These are phyloP conservation scores for Hymenochaete sp. DNA, from an alignment of 1,284 basidiomycete genomes.

Conservation along the genomic window DNA sequence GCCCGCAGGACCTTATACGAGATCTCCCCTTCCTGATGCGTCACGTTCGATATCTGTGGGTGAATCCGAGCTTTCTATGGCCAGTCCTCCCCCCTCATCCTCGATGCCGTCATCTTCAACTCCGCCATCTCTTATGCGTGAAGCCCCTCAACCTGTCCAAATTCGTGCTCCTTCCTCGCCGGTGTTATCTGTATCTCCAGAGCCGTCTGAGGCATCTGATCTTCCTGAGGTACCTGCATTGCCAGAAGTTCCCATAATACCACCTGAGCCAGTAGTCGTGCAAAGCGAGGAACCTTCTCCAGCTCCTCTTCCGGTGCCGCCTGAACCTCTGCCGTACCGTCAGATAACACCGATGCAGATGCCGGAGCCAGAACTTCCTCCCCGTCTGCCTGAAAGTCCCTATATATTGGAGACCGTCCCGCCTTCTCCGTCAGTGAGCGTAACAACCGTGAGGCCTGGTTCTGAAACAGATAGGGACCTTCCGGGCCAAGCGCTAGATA, in stretches of 20 bases:
- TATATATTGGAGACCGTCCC: neutral
- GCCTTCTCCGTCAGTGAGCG: conserved; percentile 2
- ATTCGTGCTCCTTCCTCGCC: conserved; percentile 10
- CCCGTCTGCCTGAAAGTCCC: neutral
- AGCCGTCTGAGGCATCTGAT: neutral
- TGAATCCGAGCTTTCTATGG: conserved; percentile 7
- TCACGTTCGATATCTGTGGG: neutral
- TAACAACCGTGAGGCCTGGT: conserved; percentile 7
- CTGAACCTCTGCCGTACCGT: neutral
- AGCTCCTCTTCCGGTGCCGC: neutral
- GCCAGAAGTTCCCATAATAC: neutral
- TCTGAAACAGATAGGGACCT: conserved; percentile 10
- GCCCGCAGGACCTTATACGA: neutral
- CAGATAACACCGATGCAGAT: neutral
- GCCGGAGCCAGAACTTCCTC: conserved; percentile 5
- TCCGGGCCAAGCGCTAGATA: conserved; percentile 12
- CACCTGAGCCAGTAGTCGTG: neutral
- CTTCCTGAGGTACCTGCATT: neutral
- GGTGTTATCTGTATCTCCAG: conserved; percentile 9
- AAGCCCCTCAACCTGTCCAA: conserved; percentile 22
- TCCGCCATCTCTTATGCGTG: conserved; percentile 24
- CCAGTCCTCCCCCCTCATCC: conserved; percentile 12
- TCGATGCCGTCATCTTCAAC: conserved; percentile 27
- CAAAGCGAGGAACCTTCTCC: neutral
- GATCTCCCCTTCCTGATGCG: conserved; percentile 6